A percentile compares a stretch with the other conserved stretches of the same genome.
phyloP scores from a whole-genome alignment of 192 early-diverging fungal genomes.

The Rhizophagus clarus region DNA sequence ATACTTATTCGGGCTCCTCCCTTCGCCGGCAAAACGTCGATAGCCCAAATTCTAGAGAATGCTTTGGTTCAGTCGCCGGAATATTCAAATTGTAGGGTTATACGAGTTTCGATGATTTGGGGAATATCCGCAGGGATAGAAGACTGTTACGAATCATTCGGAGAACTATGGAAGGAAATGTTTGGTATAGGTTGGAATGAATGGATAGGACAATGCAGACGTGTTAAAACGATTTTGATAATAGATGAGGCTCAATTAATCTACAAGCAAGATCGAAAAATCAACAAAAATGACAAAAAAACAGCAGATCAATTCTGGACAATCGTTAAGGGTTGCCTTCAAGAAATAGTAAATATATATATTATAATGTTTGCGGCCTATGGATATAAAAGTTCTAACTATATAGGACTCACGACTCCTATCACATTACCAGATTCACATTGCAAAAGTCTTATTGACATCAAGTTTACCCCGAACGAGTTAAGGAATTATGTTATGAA shows the following conservation, averaged over 20 bases:
- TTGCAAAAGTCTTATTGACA: conserved; percentile 15
- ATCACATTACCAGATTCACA: not conserved
- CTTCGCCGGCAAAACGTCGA: conserved; percentile 12
- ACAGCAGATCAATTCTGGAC: conserved; percentile 25
- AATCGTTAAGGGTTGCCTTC: conserved; percentile 2
- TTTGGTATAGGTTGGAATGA: conserved; percentile 13
- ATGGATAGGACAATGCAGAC: conserved; percentile 23
- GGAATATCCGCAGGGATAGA: not conserved
- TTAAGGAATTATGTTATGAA: not conserved
- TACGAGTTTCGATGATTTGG: conserved; percentile 31
- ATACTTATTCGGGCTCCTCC: conserved; percentile 20
- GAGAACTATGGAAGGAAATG: not conserved
- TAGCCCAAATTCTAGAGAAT: conserved; percentile 12
- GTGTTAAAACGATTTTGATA: conserved; percentile 12
- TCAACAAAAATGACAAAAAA: not conserved
- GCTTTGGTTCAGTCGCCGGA: not conserved
- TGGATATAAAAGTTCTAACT: conserved; percentile 17
- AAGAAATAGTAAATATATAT: not conserved
- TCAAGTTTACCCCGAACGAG: not conserved
- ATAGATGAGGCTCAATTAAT: conserved; percentile 19
- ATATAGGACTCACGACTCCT: not conserved
- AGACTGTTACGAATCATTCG: not conserved
- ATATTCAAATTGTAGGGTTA: conserved; percentile 13
- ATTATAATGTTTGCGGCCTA: conserved; percentile 29
- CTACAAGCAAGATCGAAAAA: not conserved